Conservation (phyloP, 1,284 basidiomycete genomes). For the Pseudozyma pruni region DNA sequence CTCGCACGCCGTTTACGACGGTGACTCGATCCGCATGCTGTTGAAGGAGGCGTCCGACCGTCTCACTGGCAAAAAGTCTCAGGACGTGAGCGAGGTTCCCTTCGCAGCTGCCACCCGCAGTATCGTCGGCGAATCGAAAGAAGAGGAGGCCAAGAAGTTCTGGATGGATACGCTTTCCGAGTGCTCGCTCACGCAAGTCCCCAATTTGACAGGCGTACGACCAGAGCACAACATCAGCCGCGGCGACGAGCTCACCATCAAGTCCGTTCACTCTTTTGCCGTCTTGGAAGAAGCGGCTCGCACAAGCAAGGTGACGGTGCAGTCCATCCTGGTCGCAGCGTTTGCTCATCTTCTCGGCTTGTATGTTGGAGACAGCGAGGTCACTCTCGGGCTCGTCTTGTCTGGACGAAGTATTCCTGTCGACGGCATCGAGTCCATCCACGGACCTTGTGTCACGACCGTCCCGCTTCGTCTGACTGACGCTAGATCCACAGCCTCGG, state of each 20-base stretch:
- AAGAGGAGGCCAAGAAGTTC: constrained; percentile 26
- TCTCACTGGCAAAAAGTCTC: constrained; percentile 1
- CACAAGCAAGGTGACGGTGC: constrained; percentile 43
- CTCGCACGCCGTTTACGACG: constrained; percentile 64
- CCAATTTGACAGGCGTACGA: constrained; percentile 51
- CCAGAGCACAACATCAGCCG: constrained; percentile 18
- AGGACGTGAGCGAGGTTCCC: constrained; percentile 2
- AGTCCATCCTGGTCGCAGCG: constrained; percentile 49
- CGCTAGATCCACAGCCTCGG: not conserved
- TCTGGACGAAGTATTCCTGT: constrained; percentile 51
- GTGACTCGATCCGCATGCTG: constrained; percentile 53
- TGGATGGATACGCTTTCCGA: constrained; percentile 49
- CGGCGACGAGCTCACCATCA: constrained; percentile 24
- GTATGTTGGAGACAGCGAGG: constrained; percentile 54
- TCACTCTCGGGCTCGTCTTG: constrained; percentile 59
- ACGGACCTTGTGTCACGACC: constrained; percentile 62
- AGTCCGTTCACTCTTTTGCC: constrained; percentile 3
- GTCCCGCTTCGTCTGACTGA: constrained; percentile 53
- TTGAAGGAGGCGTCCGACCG: constrained; percentile 32
- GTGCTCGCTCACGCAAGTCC: constrained; percentile 46
- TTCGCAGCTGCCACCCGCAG: constrained; percentile 28
- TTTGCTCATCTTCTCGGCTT: constrained; percentile 45
- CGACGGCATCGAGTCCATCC: constrained; percentile 42
- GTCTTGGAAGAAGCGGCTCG: constrained; percentile 35
- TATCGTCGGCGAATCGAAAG: constrained; percentile 21